Percentiles rank a stretch among this genome's conserved stretches.
These are phyloP conservation scores for Globisporangium parvum DNA, from an alignment of 352 stramenopile species.

Conservation along the genomic window DNA sequence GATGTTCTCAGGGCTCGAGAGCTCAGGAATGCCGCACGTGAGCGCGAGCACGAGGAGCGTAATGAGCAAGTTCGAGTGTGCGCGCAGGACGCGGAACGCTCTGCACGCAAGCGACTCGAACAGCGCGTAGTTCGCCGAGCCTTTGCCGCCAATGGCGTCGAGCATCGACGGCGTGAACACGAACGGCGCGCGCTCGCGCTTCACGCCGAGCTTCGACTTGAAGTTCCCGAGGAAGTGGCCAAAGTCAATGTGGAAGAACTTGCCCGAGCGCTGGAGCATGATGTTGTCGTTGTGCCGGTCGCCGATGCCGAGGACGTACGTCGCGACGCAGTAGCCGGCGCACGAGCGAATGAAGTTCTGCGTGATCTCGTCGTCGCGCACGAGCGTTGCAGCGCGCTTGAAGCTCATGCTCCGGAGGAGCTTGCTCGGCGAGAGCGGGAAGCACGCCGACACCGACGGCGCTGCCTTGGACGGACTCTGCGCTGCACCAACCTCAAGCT, in stretches of 20 bases:
- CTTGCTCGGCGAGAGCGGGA: conserved; percentile 44
- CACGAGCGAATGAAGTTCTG: conserved; percentile 88
- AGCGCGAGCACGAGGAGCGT: conserved; percentile 75
- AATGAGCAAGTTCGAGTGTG: conserved; percentile 78
- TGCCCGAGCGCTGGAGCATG: conserved; percentile 91
- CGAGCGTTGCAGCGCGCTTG: conserved; percentile 6
- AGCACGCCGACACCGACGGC: conserved; percentile 38
- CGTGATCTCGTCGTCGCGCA: conserved; percentile 47
- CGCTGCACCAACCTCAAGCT: background rate
- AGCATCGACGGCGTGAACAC: conserved; percentile 91
- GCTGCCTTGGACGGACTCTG: background rate
- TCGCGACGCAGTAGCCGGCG: conserved; percentile 91
- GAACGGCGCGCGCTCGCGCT: conserved; percentile 88
- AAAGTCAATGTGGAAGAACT: conserved; percentile 97
- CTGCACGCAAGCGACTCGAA: conserved; percentile 67
- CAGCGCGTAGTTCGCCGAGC: conserved; percentile 60
- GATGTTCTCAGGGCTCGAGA: conserved; percentile 61
- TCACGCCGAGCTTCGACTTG: conserved; percentile 90
- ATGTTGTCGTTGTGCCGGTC: conserved; percentile 95
- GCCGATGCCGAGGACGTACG: conserved; percentile 91
- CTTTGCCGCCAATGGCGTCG: conserved; percentile 75
- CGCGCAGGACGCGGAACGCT: conserved; percentile 67
- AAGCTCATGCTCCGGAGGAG: conserved; percentile 24
- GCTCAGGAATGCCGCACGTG: conserved; percentile 76
- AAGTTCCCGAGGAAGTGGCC: conserved; percentile 95